Evolutionary conservation across 73 alveolate species (phyloP).

Genomic region (Paramecium sexaurelia): DNA sequence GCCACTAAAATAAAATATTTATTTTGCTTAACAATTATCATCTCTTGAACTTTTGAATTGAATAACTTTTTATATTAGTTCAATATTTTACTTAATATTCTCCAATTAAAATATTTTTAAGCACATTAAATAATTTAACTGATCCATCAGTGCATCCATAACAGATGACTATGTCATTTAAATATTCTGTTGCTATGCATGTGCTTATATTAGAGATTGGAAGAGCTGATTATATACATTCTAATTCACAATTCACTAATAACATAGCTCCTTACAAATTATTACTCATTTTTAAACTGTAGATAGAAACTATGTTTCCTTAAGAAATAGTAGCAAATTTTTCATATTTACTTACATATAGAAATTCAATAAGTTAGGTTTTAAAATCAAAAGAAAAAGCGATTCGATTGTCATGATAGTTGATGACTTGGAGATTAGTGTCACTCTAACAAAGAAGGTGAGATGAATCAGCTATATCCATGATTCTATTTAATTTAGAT

Average conservation of each 20-base stretch:
- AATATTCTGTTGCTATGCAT: slow-evolving; percentile 19
- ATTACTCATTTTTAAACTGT: slow-evolving; percentile 5
- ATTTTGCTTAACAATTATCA: not conserved
- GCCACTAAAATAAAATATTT: slow-evolving; percentile 9
- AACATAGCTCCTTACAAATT: slow-evolving; percentile 38
- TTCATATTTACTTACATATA: slow-evolving; percentile 44
- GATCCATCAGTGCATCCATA: slow-evolving; percentile 59
- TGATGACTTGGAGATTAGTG: not conserved
- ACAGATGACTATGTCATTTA: slow-evolving; percentile 33
- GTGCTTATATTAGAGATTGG: slow-evolving; percentile 3
- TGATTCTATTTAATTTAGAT: not conserved
- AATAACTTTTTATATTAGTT: not conserved
- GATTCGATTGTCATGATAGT: slow-evolving; percentile 43
- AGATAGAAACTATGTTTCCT: slow-evolving; percentile 7
- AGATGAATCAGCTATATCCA: slow-evolving; percentile 42
- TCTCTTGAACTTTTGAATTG: not conserved
- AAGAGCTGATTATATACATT: not conserved
- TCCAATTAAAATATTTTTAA: not conserved
- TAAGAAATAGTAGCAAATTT: slow-evolving; percentile 24
- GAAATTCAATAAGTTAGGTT: not conserved
- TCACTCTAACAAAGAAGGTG: slow-evolving; percentile 10
- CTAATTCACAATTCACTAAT: slow-evolving; percentile 19
- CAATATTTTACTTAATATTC: not conserved
- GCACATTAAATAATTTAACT: slow-evolving; percentile 27
- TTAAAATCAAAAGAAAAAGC: slow-evolving; percentile 16